These are phyloP conservation scores for Rhizophagus clarus DNA, from an alignment of 192 early-diverging fungal species.

Conservation along the genomic window DNA sequence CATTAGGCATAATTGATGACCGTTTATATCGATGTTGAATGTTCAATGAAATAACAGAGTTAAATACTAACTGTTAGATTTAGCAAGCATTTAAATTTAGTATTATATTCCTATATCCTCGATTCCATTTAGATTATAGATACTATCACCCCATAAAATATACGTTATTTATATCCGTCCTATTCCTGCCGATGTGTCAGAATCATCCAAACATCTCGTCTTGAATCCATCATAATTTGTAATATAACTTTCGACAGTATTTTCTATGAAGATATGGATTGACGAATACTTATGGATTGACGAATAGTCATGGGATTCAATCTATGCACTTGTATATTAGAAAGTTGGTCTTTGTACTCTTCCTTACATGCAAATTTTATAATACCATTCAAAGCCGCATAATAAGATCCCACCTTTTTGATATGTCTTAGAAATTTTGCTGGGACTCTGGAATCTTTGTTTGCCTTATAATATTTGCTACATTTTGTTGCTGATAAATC, in stretches of 20 bases:
- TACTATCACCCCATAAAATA: too few species aligned
- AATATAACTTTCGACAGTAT: background rate
- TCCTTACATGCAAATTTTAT: background rate
- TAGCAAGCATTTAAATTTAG: too few species aligned
- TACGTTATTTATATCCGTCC: too few species aligned
- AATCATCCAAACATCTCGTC: background rate
- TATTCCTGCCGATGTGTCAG: background rate
- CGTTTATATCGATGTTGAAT: too few species aligned
- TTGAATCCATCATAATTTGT: background rate
- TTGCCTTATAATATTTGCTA: background rate
- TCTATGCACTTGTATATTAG: background rate
- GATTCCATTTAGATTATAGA: too few species aligned
- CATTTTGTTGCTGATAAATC: background rate
- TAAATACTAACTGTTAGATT: too few species aligned
- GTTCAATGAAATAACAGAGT: too few species aligned
- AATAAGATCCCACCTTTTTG: background rate
- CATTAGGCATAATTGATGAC: too few species aligned
- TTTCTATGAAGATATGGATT: background rate
- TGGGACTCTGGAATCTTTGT: background rate
- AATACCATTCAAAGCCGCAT: background rate
- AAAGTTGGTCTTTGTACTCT: background rate
- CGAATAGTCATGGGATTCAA: background rate
- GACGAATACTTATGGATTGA: too few species aligned
- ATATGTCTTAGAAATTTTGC: background rate
- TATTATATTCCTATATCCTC: too few species aligned